Conservation (phyloP, 2,329 filamentous ascomycete species). For the Penicillium verrucosum region DNA sequence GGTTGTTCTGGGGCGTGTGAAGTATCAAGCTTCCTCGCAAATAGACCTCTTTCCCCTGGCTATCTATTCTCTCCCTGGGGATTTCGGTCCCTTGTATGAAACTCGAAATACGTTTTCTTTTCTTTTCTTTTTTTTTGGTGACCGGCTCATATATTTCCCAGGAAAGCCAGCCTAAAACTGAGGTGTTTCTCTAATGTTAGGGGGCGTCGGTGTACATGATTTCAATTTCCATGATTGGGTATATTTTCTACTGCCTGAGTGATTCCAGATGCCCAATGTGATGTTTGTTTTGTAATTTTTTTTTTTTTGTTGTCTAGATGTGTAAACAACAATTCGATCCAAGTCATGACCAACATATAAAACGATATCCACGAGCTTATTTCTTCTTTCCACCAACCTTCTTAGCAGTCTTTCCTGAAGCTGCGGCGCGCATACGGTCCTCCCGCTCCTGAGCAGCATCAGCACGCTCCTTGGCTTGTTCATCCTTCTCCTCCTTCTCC, state of each 20-base stretch:
- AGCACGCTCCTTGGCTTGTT: conserved; percentile 37
- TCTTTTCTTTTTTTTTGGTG: conserved; percentile 6
- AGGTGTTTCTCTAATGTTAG: conserved; percentile 8
- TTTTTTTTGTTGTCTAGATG: conserved; percentile 1
- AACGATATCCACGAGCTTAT: conserved; percentile 1
- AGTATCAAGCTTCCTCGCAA: background rate
- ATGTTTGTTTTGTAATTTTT: conserved; percentile 1
- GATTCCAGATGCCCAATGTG: background rate
- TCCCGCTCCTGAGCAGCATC: conserved; percentile 37
- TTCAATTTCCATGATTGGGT: conserved; percentile 5
- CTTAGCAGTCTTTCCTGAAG: conserved; percentile 34
- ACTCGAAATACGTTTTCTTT: conserved; percentile 4
- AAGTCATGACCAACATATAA: conserved; percentile 2
- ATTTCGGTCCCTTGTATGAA: conserved; percentile 16
- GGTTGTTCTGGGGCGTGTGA: conserved; percentile 46
- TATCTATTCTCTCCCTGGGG: background rate
- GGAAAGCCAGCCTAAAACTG: background rate
- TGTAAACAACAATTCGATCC: background rate
- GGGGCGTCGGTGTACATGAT: conserved; percentile 29
- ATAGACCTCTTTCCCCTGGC: background rate
- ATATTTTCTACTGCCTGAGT: background rate
- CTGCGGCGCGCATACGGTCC: conserved; percentile 40
- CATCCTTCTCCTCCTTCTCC: conserved; percentile 56
- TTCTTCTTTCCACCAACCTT: conserved; percentile 35
- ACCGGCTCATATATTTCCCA: conserved; percentile 16